Evolutionary conservation across 164 flowering plant genomes (phyloP).

Genomic region (Stephania yunnanensis): DNA sequence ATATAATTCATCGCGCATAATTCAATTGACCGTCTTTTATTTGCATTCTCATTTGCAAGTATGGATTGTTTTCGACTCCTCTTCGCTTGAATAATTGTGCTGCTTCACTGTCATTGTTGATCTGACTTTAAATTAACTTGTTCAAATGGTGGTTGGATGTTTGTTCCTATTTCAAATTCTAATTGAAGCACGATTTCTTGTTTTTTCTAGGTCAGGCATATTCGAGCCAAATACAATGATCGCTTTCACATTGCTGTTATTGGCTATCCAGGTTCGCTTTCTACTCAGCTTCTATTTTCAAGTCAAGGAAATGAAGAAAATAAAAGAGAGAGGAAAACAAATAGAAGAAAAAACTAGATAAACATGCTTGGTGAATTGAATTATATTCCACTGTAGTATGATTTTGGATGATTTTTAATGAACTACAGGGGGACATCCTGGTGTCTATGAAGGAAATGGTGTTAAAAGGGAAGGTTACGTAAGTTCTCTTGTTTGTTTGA

Average conservation of each 20-base stretch:
- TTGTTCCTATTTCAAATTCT: background rate
- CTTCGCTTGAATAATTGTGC: no score
- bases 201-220: constrained; percentile 63
- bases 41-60: no score
- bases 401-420: background rate
- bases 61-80: no score
- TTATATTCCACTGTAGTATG: background rate
- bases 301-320: no score
- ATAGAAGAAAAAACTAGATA: no score
- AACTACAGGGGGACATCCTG: constrained; percentile 90
- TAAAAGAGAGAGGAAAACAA: background rate
- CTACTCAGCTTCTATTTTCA: background rate
- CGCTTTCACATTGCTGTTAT: constrained; percentile 96
- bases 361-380: no score
- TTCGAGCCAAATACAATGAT: constrained; percentile 69
- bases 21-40: no score
- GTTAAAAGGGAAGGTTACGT: constrained; percentile 52
- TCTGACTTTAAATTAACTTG: constrained; percentile 8
- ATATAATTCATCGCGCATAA: no score
- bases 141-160: background rate
- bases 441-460: constrained; percentile 54
- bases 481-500: constrained; percentile 78
- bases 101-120: no score
- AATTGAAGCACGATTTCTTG: background rate
- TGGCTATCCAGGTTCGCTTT: constrained; percentile 74